Conservation (phyloP, 768 basidiomycete species). For the Termitomyces sp. region DNA sequence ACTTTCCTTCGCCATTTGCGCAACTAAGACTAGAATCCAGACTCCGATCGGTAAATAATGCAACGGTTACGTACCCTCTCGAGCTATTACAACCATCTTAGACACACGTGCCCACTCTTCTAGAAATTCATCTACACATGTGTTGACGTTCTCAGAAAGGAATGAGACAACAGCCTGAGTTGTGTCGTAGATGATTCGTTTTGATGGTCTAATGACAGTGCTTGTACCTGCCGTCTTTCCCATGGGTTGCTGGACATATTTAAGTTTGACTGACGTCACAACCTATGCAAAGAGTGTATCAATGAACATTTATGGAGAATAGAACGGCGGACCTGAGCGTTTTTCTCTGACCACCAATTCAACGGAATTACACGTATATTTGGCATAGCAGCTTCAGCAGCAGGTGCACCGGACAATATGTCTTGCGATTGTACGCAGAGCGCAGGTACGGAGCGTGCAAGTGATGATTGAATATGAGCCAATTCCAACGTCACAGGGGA, state of each 20-base stretch:
- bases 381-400: slow-evolving; percentile 89
- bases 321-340: slow-evolving; percentile 43
- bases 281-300: slow-evolving; percentile 39
- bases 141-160: slow-evolving; percentile 80
- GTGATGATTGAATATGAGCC: slow-evolving; percentile 62
- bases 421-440: slow-evolving; percentile 80
- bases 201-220: slow-evolving; percentile 75
- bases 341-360: slow-evolving; percentile 88
- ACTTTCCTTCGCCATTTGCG: slow-evolving; percentile 73
- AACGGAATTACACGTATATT: slow-evolving; percentile 86
- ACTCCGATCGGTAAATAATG: background rate
- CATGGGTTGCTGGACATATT: slow-evolving; percentile 84
- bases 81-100: slow-evolving; percentile 91
- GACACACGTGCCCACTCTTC: slow-evolving; percentile 93
- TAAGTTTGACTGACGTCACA: slow-evolving; percentile 86
- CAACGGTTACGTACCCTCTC: slow-evolving; percentile 58
- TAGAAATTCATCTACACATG: slow-evolving; percentile 85
- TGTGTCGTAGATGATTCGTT: slow-evolving; percentile 87
- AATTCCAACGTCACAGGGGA: slow-evolving; percentile 40
- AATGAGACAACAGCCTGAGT: slow-evolving; percentile 87
- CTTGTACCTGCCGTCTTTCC: slow-evolving; percentile 63
- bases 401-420: slow-evolving; percentile 78
- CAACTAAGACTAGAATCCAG: slow-evolving; percentile 44
- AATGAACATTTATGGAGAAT: background rate
- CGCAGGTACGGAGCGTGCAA: slow-evolving; percentile 76